These are phyloP conservation scores for Fomitopsis betulina DNA, from an alignment of 1,284 basidiomycete species.

Conservation along the genomic window DNA sequence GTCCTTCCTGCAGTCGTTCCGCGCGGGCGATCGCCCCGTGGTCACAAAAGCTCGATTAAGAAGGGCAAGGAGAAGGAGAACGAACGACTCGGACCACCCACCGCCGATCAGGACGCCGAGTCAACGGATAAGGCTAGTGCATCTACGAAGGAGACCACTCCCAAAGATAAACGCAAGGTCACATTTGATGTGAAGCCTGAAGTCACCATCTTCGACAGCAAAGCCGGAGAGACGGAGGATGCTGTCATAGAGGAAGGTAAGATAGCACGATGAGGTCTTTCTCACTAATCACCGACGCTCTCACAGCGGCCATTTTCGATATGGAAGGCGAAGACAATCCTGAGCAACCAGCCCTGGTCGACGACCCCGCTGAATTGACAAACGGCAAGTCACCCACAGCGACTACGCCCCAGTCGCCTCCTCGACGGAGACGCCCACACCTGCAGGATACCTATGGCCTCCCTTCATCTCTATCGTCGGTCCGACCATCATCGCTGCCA, in stretches of 20 bases:
- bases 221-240: conserved; percentile 17
- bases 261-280: background rate
- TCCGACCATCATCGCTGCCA: conserved; percentile 66
- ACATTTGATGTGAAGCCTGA: conserved; percentile 67
- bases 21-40: conserved; percentile 21
- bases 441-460: conserved; percentile 35
- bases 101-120: conserved; percentile 9
- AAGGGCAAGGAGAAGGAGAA: conserved; percentile 14
- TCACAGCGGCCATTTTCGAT: conserved; percentile 62
- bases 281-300: conserved; percentile 2
- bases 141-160: conserved; percentile 11
- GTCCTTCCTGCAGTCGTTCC: background rate
- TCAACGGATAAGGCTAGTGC: background rate
- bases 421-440: conserved; percentile 22
- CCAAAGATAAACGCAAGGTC: conserved; percentile 62
- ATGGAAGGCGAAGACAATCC: conserved; percentile 36
- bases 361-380: conserved; percentile 12
- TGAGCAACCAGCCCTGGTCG: conserved; percentile 10
- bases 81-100: conserved; percentile 6
- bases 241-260: background rate
- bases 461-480: conserved; percentile 50
- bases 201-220: conserved; percentile 41
- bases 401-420: conserved; percentile 10
- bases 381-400: conserved; percentile 7
- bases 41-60: conserved; percentile 27